Conservation (phyloP, 2,329 filamentous ascomycete genomes). For the Beauveria sp. region DNA sequence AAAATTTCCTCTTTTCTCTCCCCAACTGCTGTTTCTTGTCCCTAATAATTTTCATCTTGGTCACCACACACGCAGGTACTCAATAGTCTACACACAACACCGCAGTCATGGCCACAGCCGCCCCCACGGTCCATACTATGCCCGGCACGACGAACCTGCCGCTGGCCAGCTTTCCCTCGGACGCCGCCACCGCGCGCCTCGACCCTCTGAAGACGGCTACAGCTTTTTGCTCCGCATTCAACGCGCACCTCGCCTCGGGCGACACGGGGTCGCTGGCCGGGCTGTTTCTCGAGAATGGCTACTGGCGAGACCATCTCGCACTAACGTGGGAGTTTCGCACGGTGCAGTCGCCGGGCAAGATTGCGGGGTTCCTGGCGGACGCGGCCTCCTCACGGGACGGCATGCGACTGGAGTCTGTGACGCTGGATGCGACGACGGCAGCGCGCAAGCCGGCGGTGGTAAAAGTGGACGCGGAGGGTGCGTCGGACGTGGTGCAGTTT, state of each 20-base stretch:
- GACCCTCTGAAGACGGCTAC: neutral
- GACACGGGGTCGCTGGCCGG: constrained; percentile 15
- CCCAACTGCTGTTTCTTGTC: neutral
- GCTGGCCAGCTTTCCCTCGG: neutral
- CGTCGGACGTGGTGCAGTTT: constrained; percentile 13
- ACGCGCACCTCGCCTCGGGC: constrained; percentile 1
- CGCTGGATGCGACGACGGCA: neutral
- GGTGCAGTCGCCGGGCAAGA: constrained; percentile 20
- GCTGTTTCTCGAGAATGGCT: constrained; percentile 32
- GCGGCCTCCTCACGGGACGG: constrained; percentile 4
- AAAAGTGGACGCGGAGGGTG: constrained; percentile 11
- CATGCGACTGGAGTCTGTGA: neutral
- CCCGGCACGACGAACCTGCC: constrained; percentile 9
- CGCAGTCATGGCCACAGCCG: neutral
- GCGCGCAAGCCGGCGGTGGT: constrained; percentile 1
- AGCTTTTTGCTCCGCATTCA: neutral
- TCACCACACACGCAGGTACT: neutral
- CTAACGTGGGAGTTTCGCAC: constrained; percentile 45
- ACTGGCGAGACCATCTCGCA: constrained; percentile 47
- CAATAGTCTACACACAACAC: neutral
- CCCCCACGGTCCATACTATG: constrained; percentile 9
- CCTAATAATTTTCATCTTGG: neutral
- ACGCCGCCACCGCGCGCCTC: neutral
- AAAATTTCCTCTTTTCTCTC: neutral
- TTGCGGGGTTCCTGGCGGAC: constrained; percentile 7